Evolutionary conservation across 345 rosid genomes (phyloP).

Genomic region (Leavenworthia alabamica): DNA sequence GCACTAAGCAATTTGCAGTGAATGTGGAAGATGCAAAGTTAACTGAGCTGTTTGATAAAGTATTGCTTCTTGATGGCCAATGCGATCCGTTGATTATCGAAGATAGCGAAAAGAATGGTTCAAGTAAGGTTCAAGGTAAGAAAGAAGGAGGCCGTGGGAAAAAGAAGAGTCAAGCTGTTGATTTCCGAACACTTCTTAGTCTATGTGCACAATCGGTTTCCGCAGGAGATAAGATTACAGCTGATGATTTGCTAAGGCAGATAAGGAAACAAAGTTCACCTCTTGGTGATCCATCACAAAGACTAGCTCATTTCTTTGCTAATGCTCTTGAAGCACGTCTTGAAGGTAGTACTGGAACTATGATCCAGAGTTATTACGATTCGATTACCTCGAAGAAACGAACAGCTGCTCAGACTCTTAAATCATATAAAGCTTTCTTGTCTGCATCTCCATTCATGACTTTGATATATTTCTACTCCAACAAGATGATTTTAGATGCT

Average conservation of each 20-base stretch:
- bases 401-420: conserved; percentile 57
- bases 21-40: conserved; percentile 44
- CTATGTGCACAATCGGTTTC: conserved; percentile 80
- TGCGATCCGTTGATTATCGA: conserved; percentile 5
- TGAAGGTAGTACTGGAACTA: conserved; percentile 35
- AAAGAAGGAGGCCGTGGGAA: conserved; percentile 37
- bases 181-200: conserved; percentile 57
- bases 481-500: conserved; percentile 39
- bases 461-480: conserved; percentile 49
- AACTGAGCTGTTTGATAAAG: conserved; percentile 69
- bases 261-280: conserved; percentile 62
- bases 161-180: conserved; percentile 53
- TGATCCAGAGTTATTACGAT: conserved; percentile 30
- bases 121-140: conserved; percentile 28
- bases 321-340: conserved; percentile 76
- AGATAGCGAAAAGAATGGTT: conserved; percentile 13
- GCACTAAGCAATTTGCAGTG: conserved; percentile 55
- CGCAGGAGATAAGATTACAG: conserved; percentile 50
- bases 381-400: conserved; percentile 33
- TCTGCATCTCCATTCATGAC: conserved; percentile 55
- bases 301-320: conserved; percentile 78
- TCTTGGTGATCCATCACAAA: conserved; percentile 66
- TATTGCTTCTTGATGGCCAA: conserved; percentile 39
- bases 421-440: conserved; percentile 48
- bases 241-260: conserved; percentile 68